phyloP scores from a whole-genome alignment of 345 rosid genomes.

The rapeseed (Brassica napus) region DNA sequence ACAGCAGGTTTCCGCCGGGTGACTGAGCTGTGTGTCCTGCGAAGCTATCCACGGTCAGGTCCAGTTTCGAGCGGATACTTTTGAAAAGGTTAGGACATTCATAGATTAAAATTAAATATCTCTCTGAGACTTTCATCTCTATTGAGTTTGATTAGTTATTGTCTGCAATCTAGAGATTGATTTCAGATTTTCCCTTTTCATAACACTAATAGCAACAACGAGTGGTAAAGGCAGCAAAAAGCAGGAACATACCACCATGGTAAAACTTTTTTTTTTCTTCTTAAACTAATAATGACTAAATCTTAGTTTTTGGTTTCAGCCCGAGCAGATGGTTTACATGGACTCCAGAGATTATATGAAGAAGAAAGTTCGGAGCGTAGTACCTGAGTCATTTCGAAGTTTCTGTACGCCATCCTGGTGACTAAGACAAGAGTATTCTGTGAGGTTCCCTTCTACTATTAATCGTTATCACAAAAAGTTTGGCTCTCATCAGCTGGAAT shows the following conservation, averaged over 20 bases:
- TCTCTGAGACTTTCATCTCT: neutral
- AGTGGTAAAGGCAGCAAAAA: too few species aligned
- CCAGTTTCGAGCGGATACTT: neutral
- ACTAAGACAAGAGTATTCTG: constrained; percentile 84
- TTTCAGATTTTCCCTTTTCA: too few species aligned
- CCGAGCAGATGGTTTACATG: too few species aligned
- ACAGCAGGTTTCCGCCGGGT: neutral
- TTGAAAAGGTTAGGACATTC: neutral
- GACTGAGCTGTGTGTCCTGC: neutral
- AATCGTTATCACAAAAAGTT: neutral
- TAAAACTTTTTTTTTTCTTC: too few species aligned
- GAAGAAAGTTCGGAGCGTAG: too few species aligned
- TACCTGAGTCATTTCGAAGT: constrained; percentile 69
- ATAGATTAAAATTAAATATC: neutral
- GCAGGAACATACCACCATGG: too few species aligned
- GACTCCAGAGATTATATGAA: too few species aligned
- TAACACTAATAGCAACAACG: too few species aligned
- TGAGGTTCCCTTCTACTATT: constrained; percentile 52
- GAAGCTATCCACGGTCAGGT: neutral
- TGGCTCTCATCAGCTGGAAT: constrained; percentile 24
- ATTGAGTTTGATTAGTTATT: neutral
- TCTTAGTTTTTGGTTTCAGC: too few species aligned
- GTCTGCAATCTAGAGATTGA: neutral
- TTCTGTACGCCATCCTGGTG: constrained; percentile 86
- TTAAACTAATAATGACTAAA: too few species aligned